These are phyloP conservation scores for Aurantiochytrium sp. DNA, from an alignment of 108 stramenopile genomes.

Conservation along the genomic window DNA sequence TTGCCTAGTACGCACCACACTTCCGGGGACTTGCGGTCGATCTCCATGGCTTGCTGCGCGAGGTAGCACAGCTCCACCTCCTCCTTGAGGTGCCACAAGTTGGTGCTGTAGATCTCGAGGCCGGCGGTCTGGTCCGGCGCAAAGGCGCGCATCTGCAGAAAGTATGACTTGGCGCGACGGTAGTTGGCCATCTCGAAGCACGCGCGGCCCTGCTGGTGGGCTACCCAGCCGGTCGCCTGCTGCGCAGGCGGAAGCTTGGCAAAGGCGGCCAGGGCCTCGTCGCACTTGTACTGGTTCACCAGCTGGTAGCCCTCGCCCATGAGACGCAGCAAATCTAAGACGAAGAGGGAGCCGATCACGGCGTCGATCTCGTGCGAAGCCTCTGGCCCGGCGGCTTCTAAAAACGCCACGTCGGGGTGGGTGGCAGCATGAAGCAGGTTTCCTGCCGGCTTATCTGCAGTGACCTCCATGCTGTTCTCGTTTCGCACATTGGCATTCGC, in stretches of 20 bases:
- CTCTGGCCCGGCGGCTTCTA: too few relatives aligned
- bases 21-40: slow-evolving; percentile 77
- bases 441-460: not conserved
- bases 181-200: slow-evolving; percentile 94
- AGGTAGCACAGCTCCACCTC: slow-evolving; percentile 88
- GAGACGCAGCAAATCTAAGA: not conserved
- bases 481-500: not conserved
- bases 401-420: too few relatives aligned
- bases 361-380: not conserved
- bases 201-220: slow-evolving; percentile 81
- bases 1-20: slow-evolving; percentile 95
- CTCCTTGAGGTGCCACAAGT: slow-evolving; percentile 88
- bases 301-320: not conserved
- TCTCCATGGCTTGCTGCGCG: slow-evolving; percentile 77
- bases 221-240: slow-evolving; percentile 84
- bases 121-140: slow-evolving; percentile 88
- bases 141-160: slow-evolving; percentile 73
- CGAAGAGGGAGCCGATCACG: not conserved
- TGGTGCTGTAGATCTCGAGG: slow-evolving; percentile 80
- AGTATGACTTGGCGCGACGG: slow-evolving; percentile 66
- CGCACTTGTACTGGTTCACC: slow-evolving; percentile 58
- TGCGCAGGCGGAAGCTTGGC: slow-evolving; percentile 68
- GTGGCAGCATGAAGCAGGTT: not conserved
- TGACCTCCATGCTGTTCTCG: not conserved
- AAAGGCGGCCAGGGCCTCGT: slow-evolving; percentile 73